Percentiles rank a stretch among this genome's conserved stretches.
Evolutionary conservation across 2,329 filamentous ascomycete species (phyloP).

Genomic region (Aspergillus aculeatus): DNA sequence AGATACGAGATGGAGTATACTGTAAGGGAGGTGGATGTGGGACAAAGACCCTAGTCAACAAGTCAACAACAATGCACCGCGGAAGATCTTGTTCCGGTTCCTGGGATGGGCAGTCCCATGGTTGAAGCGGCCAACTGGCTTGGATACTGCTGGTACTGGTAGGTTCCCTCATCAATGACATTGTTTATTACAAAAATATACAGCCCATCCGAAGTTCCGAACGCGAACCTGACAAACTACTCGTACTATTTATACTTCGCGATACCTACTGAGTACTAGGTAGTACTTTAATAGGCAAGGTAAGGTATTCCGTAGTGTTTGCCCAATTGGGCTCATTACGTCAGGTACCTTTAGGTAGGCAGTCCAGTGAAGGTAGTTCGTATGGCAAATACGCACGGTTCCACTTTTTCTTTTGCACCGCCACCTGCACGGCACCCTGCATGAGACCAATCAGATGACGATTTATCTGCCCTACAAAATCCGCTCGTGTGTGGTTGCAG

Average conservation of each 20-base stretch:
- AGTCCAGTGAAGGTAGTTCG: not conserved
- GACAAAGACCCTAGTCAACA: not conserved
- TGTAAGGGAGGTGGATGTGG: not conserved
- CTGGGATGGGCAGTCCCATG: not conserved
- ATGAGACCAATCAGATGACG: not conserved
- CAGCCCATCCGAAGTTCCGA: not conserved
- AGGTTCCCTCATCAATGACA: no score
- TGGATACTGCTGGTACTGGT: no score
- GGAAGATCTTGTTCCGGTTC: not conserved
- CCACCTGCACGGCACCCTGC: not conserved
- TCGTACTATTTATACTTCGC: no score
- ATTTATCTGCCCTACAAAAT: conserved; percentile 2
- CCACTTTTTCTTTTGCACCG: not conserved
- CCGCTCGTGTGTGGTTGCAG: no score
- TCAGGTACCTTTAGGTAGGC: not conserved
- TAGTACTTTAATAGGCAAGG: no score
- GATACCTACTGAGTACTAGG: no score
- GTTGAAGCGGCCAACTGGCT: not conserved
- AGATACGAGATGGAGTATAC: not conserved
- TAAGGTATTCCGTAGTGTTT: no score
- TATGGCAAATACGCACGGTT: not conserved
- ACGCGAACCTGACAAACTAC: not conserved
- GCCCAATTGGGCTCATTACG: not conserved
- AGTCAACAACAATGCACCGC: not conserved
- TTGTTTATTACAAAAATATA: no score